Percentiles rank a stretch among this genome's conserved stretches.
Conservation (phyloP, 1,284 basidiomycete species). For the Gymnopus androsaceus region DNA sequence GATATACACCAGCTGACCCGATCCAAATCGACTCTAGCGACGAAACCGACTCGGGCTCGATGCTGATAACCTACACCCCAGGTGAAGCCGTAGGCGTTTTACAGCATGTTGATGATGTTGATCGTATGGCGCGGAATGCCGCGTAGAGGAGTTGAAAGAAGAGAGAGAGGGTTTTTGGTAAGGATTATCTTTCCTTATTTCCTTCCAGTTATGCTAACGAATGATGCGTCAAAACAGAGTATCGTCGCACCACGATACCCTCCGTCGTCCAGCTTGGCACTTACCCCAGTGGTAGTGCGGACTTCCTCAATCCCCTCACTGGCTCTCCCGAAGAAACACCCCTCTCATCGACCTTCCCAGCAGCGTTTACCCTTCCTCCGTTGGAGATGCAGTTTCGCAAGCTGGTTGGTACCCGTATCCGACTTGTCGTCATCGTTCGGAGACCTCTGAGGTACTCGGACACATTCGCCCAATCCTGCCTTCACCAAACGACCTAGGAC, state of each 20-base stretch:
- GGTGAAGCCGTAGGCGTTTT: not conserved
- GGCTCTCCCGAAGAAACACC: not conserved
- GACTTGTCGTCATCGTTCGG: no score
- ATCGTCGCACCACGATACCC: slow-evolving; percentile 5
- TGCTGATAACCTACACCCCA: not conserved
- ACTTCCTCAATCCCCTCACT: no score
- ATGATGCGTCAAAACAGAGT: slow-evolving; percentile 1
- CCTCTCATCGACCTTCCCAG: not conserved
- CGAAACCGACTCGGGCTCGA: not conserved
- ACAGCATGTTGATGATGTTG: not conserved
- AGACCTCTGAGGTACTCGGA: no score
- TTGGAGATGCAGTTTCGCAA: no score
- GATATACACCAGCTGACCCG: not conserved
- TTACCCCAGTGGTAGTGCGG: no score
- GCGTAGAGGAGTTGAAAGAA: not conserved
- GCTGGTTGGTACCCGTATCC: no score
- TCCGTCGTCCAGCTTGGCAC: not conserved
- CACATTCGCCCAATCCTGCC: slow-evolving; percentile 4
- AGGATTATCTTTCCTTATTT: not conserved
- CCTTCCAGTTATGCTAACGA: not conserved
- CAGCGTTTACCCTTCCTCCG: not conserved
- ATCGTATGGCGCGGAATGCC: not conserved
- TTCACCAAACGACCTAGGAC: no score
- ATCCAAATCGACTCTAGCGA: not conserved
- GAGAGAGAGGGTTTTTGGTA: not conserved